A percentile compares a stretch with the other conserved stretches of the same genome.
Conservation (phyloP, 2,329 filamentous ascomycete genomes). For the Chaetoscypha palmicola region DNA sequence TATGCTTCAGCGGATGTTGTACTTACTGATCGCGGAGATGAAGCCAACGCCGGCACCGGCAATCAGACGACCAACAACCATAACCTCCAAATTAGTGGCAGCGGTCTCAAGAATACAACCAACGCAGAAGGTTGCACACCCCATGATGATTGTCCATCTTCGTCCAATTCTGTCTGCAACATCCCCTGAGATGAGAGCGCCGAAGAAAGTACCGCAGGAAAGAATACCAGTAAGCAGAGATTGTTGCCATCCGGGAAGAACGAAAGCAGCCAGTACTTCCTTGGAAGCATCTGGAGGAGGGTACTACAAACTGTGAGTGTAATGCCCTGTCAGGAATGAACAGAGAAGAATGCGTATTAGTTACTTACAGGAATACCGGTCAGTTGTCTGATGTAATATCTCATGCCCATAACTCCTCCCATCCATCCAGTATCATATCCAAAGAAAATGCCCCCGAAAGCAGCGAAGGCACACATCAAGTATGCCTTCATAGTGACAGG, state of each 20-base stretch:
- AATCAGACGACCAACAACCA: slow-evolving; percentile 60
- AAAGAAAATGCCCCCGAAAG: slow-evolving; percentile 51
- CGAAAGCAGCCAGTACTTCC: slow-evolving; percentile 17
- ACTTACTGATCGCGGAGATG: slow-evolving; percentile 58
- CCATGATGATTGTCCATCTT: slow-evolving; percentile 58
- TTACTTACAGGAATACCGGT: slow-evolving; percentile 13
- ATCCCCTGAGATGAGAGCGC: slow-evolving; percentile 70
- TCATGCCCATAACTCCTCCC: slow-evolving; percentile 47
- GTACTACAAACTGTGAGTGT: slow-evolving; percentile 1
- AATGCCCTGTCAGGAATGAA: not conserved
- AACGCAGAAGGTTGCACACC: slow-evolving; percentile 62
- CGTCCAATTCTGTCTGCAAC: slow-evolving; percentile 64
- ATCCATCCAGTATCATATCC: slow-evolving; percentile 75
- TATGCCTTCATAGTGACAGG: slow-evolving; percentile 64
- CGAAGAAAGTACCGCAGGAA: slow-evolving; percentile 74
- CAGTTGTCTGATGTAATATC: slow-evolving; percentile 32
- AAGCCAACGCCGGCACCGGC: slow-evolving; percentile 75
- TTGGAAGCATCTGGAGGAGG: slow-evolving; percentile 14
- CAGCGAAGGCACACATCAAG: slow-evolving; percentile 62
- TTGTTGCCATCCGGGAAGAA: slow-evolving; percentile 37
- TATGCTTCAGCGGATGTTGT: not conserved
- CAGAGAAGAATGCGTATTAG: not conserved
- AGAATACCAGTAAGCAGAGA: slow-evolving; percentile 43
- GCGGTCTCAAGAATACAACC: slow-evolving; percentile 57
- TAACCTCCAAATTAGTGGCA: slow-evolving; percentile 40